Base-by-base conservation (phyloP, 23 red algal genomes). In the Agarophyton chilense region DNA sequence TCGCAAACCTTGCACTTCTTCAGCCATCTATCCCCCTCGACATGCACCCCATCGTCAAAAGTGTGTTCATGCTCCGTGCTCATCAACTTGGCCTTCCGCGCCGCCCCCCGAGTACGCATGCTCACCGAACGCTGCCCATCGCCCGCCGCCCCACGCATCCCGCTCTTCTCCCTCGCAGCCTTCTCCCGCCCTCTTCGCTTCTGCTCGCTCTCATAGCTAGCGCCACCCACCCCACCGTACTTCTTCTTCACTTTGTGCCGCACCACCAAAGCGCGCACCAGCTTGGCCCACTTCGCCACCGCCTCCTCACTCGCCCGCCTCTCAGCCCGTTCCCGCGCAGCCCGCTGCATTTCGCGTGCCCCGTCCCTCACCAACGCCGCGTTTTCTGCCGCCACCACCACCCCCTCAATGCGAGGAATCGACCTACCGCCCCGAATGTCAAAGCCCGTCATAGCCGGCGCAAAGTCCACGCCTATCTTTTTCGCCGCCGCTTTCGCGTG, bases 391-490 rank as follows among this genome's bases (percentile, higher is more conserved):
- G 88, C 82, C 10, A 98, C 74, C 31, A 98, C 96, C 52, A 98
- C 85, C 6, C 96, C 96, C 41, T 93, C 91, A 44, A 92, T 92
- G 50, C 73, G 67, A 39, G 96, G 96, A 51, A 98, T 72, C 35
- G 79, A 88, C 50, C 93, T 67, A 24, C 96, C 92, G 17, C 71
- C 40, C 65, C 76, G 40, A 34, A 98, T 58, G 21, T 98, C 96
- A 86, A 98, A 98, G 22, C 96, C 96, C 22, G 87, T 89, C 96
- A 98, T 98, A 1, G 96, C 96, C 2, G 93, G 83, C 45, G 87
- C 92, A 79, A 82, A 89, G 52, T 98, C 96, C 24, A 98, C 54
- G 3, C 76, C 81, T 33, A 98, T 56, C 26, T 64, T 83, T 42
- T 78, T 72, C 31, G 96, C 92, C 28, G 94, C 88, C 18, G 40